Percentiles rank a stretch among this genome's conserved stretches.
Conservation (phyloP, 192 early-diverging fungal genomes). For the Coemansia sp. region DNA sequence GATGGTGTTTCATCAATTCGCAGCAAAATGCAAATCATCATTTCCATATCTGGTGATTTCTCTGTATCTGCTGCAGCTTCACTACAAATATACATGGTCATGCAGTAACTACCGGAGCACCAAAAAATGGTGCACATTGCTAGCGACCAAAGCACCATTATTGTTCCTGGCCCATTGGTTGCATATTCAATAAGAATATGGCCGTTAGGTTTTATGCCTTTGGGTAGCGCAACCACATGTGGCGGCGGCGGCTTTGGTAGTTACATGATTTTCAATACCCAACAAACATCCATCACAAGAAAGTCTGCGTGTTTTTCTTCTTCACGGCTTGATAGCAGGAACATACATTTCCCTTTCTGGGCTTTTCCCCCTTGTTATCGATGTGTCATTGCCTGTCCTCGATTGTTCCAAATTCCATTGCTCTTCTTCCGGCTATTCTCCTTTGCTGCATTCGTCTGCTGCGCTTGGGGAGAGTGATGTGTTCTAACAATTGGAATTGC, state of each 20-base stretch:
- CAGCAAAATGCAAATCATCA: no score
- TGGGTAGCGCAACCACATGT: no score
- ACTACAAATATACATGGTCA: no score
- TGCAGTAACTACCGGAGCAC: no score
- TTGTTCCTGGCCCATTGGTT: no score
- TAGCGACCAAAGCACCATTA: not conserved
- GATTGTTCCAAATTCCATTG: slow-evolving; percentile 25
- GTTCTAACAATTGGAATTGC: not conserved
- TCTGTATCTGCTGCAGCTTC: no score
- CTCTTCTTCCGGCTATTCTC: slow-evolving; percentile 13
- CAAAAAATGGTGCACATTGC: not conserved
- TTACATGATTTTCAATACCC: not conserved
- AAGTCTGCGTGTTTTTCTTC: not conserved
- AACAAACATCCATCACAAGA: not conserved
- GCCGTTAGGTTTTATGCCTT: no score
- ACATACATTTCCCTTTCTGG: slow-evolving; percentile 1
- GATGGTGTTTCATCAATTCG: no score
- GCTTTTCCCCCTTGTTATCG: slow-evolving; percentile 19
- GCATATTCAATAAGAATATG: no score
- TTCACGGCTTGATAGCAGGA: not conserved
- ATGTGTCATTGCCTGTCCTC: slow-evolving; percentile 27
- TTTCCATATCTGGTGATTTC: no score
- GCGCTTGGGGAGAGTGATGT: not conserved
- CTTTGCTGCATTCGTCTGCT: not conserved
- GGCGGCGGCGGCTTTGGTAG: no score